A percentile compares a stretch with the other conserved stretches of the same genome.
phyloP scores from a whole-genome alignment of 768 basidiomycete species.

The Sarcodon aspratus region DNA sequence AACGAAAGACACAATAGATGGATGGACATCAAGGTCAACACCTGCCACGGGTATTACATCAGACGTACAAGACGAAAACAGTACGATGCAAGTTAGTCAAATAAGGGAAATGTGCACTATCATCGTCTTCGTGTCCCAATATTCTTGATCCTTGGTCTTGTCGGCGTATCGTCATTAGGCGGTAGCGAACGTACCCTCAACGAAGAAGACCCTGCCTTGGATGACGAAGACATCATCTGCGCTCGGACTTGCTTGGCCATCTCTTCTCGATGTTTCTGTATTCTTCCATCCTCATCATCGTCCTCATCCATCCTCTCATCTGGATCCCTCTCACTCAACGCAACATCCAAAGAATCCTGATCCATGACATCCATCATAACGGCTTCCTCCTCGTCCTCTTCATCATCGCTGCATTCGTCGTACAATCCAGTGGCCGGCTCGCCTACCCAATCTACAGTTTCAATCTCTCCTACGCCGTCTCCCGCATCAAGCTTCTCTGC shows the following conservation, averaged over 20 bases:
- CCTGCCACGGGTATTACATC: no score
- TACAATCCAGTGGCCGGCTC: conserved; percentile 69
- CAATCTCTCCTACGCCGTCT: neutral
- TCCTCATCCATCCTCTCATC: conserved; percentile 13
- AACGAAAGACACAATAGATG: no score
- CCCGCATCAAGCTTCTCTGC: conserved; percentile 54
- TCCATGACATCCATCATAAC: conserved; percentile 66
- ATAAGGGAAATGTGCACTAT: conserved; percentile 1
- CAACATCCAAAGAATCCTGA: conserved; percentile 33
- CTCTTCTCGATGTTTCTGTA: neutral
- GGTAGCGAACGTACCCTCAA: conserved; percentile 25
- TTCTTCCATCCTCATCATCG: conserved; percentile 4
- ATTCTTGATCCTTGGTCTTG: conserved; percentile 43
- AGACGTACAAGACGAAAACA: no score
- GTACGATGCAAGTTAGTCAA: no score
- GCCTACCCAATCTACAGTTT: conserved; percentile 42
- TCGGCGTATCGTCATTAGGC: conserved; percentile 44
- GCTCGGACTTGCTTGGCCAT: neutral
- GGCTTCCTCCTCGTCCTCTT: conserved; percentile 45
- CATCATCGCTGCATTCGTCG: conserved; percentile 53
- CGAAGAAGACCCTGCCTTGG: conserved; percentile 10
- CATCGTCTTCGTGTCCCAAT: conserved; percentile 36
- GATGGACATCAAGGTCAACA: no score
- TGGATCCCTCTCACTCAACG: conserved; percentile 13
- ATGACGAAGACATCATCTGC: neutral